Evolutionary conservation across 75 land plant genomes (phyloP).

Genomic region (Sequoiadendron giganteum): DNA sequence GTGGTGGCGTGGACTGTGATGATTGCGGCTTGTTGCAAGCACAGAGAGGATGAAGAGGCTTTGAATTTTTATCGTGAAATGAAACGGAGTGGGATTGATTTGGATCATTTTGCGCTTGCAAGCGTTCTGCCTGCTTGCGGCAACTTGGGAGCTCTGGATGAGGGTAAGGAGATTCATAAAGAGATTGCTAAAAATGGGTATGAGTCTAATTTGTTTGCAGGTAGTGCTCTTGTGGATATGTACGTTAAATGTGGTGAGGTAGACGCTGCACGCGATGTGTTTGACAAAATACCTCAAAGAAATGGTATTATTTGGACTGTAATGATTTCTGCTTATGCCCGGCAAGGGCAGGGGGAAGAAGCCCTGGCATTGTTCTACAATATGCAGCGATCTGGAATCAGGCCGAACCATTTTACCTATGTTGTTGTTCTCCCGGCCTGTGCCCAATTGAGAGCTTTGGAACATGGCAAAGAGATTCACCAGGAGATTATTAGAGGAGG

Average conservation of each 20-base stretch:
- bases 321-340: slow-evolving; percentile 14
- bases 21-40: slow-evolving; percentile 17
- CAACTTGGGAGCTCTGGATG: slow-evolving; percentile 5
- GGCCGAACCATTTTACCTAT: background rate
- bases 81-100: background rate
- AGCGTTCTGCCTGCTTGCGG: slow-evolving; percentile 13
- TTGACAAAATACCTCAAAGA: slow-evolving; percentile 17
- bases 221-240: slow-evolving; percentile 20
- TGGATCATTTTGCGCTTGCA: slow-evolving; percentile 11
- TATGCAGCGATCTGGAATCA: background rate
- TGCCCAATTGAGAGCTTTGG: background rate
- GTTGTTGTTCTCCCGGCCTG: slow-evolving; percentile 5
- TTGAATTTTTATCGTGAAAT: slow-evolving; percentile 7
- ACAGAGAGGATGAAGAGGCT: slow-evolving; percentile 4
- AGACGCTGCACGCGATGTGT: slow-evolving; percentile 16
- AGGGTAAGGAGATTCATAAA: slow-evolving; percentile 7
- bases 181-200: slow-evolving; percentile 10
- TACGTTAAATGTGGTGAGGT: slow-evolving; percentile 15
- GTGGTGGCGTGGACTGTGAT: slow-evolving; percentile 17
- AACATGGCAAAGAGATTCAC: background rate
- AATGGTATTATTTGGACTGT: slow-evolving; percentile 16
- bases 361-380: slow-evolving; percentile 11
- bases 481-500: slow-evolving; percentile 9
- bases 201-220: slow-evolving; percentile 6
- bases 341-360: slow-evolving; percentile 7